A percentile compares a stretch with the other conserved stretches of the same genome.
These are phyloP conservation scores for Aschersonia sp. DNA, from an alignment of 2,329 filamentous ascomycete species.

Conservation along the genomic window DNA sequence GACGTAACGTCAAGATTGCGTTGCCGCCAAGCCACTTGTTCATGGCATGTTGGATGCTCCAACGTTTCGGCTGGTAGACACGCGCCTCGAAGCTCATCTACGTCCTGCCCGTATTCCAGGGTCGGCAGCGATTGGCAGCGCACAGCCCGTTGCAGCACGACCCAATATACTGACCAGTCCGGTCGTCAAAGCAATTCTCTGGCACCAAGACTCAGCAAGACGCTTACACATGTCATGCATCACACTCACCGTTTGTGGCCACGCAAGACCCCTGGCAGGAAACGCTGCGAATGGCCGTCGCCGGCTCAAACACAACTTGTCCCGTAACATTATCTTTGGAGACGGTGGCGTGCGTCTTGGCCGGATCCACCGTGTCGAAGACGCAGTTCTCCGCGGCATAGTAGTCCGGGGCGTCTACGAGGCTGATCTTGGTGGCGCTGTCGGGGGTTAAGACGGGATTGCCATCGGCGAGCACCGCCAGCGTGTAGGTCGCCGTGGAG, in stretches of 20 bases:
- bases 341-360: constrained; percentile 14
- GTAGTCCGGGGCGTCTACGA: constrained; percentile 28
- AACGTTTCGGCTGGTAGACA: too few species aligned
- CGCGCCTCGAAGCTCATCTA: too few species aligned
- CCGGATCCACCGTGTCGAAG: constrained; percentile 21
- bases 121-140: constrained; percentile 24
- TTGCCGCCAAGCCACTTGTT: too few species aligned
- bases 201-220: neutral
- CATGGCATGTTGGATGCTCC: too few species aligned
- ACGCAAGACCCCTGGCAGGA: constrained; percentile 28
- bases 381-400: constrained; percentile 25
- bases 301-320: constrained; percentile 28
- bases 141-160: constrained; percentile 29
- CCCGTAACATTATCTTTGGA: constrained; percentile 15
- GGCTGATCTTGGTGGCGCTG: constrained; percentile 12
- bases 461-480: constrained; percentile 28
- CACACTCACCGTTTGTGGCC: constrained; percentile 18
- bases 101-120: constrained; percentile 14
- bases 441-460: constrained; percentile 15
- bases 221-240: neutral
- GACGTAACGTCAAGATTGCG: too few species aligned
- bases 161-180: constrained; percentile 18
- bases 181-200: constrained; percentile 18
- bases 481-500: constrained; percentile 21
- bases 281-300: constrained; percentile 26